Evolutionary conservation across 2,329 filamentous ascomycete species (phyloP).

Genomic region (Aspergillus quadricinctus): DNA sequence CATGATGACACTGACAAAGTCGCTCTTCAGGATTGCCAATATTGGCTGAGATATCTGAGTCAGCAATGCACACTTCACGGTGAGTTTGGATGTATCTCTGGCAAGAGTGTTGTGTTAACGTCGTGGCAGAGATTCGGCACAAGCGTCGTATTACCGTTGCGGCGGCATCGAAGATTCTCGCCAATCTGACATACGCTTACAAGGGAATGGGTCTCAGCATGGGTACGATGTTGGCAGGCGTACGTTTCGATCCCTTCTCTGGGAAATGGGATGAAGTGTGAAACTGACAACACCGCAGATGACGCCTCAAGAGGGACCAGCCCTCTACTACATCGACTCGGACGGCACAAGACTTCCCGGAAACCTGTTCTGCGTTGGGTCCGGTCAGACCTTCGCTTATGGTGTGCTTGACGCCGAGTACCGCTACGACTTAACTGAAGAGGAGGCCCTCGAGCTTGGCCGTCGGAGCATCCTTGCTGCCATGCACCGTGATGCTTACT

Average conservation of each 20-base stretch:
- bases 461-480: conserved; percentile 90
- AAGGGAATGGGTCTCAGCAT: conserved; percentile 98
- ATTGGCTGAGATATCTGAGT: conserved; percentile 97
- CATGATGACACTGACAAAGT: conserved; percentile 9
- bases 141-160: conserved; percentile 98
- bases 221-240: conserved; percentile 99
- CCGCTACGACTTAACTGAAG: conserved; percentile 76
- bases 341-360: conserved; percentile 90
- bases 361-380: conserved; percentile 97
- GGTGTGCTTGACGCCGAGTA: conserved; percentile 97
- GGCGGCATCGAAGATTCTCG: conserved; percentile 95
- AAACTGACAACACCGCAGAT: conserved; percentile 20
- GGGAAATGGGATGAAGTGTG: too few relatives aligned
- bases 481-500: conserved; percentile 97
- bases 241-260: conserved; percentile 64
- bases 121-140: conserved; percentile 71
- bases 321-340: conserved; percentile 97
- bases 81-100: conserved; percentile 12
- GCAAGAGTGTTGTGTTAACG: conserved; percentile 2
- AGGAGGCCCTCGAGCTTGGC: conserved; percentile 87
- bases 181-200: conserved; percentile 97
- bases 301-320: conserved; percentile 81
- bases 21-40: conserved; percentile 79
- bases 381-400: conserved; percentile 97
- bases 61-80: conserved; percentile 98